These are phyloP conservation scores for Elsinoe batatas DNA, from an alignment of 2,329 filamentous ascomycete species.

Conservation along the genomic window DNA sequence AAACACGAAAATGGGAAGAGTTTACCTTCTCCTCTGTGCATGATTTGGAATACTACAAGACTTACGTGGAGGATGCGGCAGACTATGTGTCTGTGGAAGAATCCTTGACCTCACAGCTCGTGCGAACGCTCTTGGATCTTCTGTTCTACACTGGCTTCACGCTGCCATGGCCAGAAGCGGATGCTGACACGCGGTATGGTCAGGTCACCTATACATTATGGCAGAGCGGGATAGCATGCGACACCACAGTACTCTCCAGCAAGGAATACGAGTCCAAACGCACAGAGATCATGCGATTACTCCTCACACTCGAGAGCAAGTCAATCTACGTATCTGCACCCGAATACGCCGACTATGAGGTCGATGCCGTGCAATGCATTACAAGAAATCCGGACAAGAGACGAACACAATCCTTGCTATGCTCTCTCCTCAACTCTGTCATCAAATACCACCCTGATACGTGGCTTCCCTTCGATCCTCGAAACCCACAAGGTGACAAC, in stretches of 20 bases:
- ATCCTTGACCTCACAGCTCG: slow-evolving; percentile 64
- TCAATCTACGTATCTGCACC: slow-evolving; percentile 86
- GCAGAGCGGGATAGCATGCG: slow-evolving; percentile 96
- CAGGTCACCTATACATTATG: slow-evolving; percentile 89
- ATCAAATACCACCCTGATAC: slow-evolving; percentile 91
- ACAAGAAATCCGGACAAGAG: slow-evolving; percentile 15
- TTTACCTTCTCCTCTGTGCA: slow-evolving; percentile 70
- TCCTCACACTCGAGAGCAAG: slow-evolving; percentile 78
- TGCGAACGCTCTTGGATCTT: slow-evolving; percentile 79
- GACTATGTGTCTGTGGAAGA: neutral
- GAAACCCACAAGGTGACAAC: slow-evolving; percentile 15
- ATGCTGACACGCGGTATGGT: slow-evolving; percentile 35
- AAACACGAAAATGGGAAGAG: slow-evolving; percentile 76
- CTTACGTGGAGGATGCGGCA: neutral
- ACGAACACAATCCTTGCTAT: slow-evolving; percentile 40
- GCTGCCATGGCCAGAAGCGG: slow-evolving; percentile 44
- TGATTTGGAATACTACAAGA: neutral
- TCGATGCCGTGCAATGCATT: slow-evolving; percentile 14
- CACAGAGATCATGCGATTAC: slow-evolving; percentile 75
- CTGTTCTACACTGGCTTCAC: slow-evolving; percentile 90
- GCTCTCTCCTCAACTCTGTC: slow-evolving; percentile 90
- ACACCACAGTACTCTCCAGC: slow-evolving; percentile 74
- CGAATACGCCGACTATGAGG: slow-evolving; percentile 25
- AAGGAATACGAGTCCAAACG: slow-evolving; percentile 91
- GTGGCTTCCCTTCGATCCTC: slow-evolving; percentile 47